Conservation (phyloP, 2,329 filamentous ascomycete species). For the Huntiella abstrusa region DNA sequence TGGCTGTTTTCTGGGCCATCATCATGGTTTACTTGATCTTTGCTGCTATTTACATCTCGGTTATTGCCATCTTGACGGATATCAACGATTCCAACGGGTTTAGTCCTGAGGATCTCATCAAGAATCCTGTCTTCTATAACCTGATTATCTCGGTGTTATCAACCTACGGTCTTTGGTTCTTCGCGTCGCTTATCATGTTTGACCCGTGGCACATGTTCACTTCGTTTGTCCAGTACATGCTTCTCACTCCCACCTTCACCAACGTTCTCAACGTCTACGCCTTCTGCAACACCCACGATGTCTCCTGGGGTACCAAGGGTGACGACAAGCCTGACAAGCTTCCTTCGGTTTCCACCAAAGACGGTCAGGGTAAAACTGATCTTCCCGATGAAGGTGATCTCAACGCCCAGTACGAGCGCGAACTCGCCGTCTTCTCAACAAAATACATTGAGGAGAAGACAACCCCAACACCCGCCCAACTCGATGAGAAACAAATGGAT, state of each 20-base stretch:
- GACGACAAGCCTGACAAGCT: constrained; percentile 90
- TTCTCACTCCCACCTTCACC: constrained; percentile 93
- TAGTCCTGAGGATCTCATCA: constrained; percentile 54
- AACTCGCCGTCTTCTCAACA: constrained; percentile 51
- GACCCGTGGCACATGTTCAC: constrained; percentile 99
- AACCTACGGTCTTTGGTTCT: constrained; percentile 82
- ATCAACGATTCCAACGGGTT: constrained; percentile 43
- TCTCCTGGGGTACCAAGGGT: constrained; percentile 96
- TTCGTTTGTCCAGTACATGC: constrained; percentile 85
- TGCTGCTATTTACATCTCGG: constrained; percentile 84
- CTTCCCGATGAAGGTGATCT: constrained; percentile 88
- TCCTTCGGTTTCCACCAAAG: constrained; percentile 73
- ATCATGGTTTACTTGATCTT: constrained; percentile 96
- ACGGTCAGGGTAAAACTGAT: constrained; percentile 79
- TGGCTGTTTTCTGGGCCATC: constrained; percentile 95
- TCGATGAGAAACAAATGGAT: constrained; percentile 77
- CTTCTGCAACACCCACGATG: constrained; percentile 98
- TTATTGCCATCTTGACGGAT: constrained; percentile 62
- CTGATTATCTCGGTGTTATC: constrained; percentile 82
- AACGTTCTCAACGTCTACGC: constrained; percentile 99
- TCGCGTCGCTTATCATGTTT: constrained; percentile 84
- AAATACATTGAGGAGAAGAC: constrained; percentile 61
- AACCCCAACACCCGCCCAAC: constrained; percentile 31
- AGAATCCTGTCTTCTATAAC: constrained; percentile 78
- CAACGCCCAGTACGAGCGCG: constrained; percentile 83